phyloP scores from a whole-genome alignment of 2,329 filamentous ascomycete species.

The Claviceps purpurea region DNA sequence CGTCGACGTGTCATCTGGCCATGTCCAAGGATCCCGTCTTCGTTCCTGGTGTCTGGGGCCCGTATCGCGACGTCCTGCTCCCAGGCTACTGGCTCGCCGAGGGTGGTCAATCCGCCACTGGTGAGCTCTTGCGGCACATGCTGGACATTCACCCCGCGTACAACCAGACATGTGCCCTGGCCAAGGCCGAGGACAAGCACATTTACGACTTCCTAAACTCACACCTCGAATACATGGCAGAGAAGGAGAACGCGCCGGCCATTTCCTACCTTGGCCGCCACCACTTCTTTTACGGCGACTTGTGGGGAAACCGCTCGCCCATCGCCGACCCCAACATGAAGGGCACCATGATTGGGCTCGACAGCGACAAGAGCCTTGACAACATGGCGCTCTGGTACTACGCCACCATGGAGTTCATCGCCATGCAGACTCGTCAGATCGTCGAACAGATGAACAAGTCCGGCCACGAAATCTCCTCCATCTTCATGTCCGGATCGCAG shows the following conservation, averaged over 20 bases:
- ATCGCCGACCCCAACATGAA: slow-evolving; percentile 90
- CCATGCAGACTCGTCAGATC: slow-evolving; percentile 91
- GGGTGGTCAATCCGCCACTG: slow-evolving; percentile 90
- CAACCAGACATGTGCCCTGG: slow-evolving; percentile 63
- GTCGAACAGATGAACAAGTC: slow-evolving; percentile 84
- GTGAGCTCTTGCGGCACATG: slow-evolving; percentile 85
- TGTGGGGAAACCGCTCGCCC: slow-evolving; percentile 93
- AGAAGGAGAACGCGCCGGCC: slow-evolving; percentile 55
- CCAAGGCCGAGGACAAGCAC: slow-evolving; percentile 70
- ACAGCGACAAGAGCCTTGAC: slow-evolving; percentile 74
- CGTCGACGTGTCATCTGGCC: slow-evolving; percentile 91
- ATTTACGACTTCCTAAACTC: slow-evolving; percentile 93
- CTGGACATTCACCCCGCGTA: slow-evolving; percentile 91
- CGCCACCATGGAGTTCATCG: slow-evolving; percentile 94
- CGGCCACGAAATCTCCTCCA: slow-evolving; percentile 76
- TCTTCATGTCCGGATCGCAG: slow-evolving; percentile 98
- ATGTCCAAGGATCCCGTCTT: slow-evolving; percentile 92
- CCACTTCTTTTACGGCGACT: slow-evolving; percentile 96
- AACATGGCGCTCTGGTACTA: slow-evolving; percentile 89
- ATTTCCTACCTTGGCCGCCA: slow-evolving; percentile 81
- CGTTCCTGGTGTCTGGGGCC: slow-evolving; percentile 91
- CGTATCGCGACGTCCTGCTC: slow-evolving; percentile 86
- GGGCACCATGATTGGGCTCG: slow-evolving; percentile 75
- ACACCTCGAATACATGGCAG: slow-evolving; percentile 64
- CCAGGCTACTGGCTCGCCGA: slow-evolving; percentile 95